These are phyloP conservation scores for Amaranthus cruentus DNA, from an alignment of 148 eudicot genomes.

Conservation along the genomic window DNA sequence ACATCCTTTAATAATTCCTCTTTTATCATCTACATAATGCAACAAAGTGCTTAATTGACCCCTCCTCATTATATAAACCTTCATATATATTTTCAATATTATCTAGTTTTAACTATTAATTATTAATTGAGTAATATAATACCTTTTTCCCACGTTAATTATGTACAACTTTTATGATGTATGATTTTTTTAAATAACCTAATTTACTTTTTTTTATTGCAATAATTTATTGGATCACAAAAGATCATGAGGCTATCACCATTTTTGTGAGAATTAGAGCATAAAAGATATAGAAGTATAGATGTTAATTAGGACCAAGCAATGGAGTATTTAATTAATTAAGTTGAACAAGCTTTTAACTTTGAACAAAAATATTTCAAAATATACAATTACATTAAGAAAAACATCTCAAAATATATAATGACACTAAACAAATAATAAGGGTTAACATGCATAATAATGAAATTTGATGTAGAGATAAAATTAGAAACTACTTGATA, in stretches of 20 bases:
- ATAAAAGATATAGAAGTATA: not conserved
- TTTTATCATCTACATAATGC: not conserved
- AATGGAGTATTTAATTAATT: not conserved
- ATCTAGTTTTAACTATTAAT: too few species aligned
- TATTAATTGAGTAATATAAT: not conserved
- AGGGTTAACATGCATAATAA: too few species aligned
- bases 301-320: not conserved
- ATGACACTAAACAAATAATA: too few species aligned
- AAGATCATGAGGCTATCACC: not conserved
- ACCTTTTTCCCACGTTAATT: not conserved
- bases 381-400: too few species aligned
- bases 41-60: slow-evolving; percentile 9
- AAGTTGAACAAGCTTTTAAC: too few species aligned
- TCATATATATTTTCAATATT: not conserved
- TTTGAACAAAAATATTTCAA: too few species aligned
- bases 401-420: too few species aligned
- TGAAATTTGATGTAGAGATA: too few species aligned
- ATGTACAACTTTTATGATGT: not conserved
- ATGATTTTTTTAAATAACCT: not conserved
- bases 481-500: too few species aligned
- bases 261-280: not conserved
- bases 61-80: not conserved
- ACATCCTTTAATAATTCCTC: not conserved
- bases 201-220: too few species aligned
- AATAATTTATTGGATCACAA: not conserved